A percentile compares a stretch with the other conserved stretches of the same genome.
Conservation (phyloP, 2,329 filamentous ascomycete genomes). For the Botrytis pseudocinerea region DNA sequence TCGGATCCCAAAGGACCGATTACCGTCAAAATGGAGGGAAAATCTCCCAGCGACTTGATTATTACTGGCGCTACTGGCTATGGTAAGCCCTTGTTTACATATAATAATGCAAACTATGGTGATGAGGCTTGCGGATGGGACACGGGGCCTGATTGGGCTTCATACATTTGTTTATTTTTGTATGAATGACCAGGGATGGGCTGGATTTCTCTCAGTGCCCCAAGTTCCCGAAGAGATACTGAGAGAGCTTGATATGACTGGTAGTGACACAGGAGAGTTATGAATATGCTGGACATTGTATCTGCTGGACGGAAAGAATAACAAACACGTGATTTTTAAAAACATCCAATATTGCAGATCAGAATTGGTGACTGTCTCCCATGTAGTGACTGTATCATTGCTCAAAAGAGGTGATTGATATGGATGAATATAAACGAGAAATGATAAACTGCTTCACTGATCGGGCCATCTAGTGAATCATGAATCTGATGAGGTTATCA, state of each 20-base stretch:
- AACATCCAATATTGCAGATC: neutral
- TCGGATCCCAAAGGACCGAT: neutral
- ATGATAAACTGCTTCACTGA: neutral
- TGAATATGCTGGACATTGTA: neutral
- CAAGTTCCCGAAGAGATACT: neutral
- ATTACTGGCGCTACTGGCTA: neutral
- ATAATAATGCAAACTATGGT: neutral
- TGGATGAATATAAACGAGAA: fast-evolving
- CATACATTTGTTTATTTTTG: neutral
- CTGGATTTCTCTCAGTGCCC: neutral
- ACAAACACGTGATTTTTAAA: neutral
- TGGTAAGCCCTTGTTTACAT: neutral
- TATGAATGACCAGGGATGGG: fast-evolving
- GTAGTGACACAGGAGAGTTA: too few species aligned
- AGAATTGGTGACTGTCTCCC: neutral
- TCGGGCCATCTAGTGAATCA: too few species aligned
- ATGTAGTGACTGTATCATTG: neutral
- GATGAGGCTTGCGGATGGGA: neutral
- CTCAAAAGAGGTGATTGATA: too few species aligned
- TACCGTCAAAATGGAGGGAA: neutral
- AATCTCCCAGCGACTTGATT: neutral
- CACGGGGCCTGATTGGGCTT: neutral
- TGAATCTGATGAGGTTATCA: neutral
- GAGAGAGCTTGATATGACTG: too few species aligned
- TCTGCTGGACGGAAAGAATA: neutral